These are phyloP conservation scores for Geranium rotundifolium DNA, from an alignment of 345 rosid species.

Conservation along the genomic window DNA sequence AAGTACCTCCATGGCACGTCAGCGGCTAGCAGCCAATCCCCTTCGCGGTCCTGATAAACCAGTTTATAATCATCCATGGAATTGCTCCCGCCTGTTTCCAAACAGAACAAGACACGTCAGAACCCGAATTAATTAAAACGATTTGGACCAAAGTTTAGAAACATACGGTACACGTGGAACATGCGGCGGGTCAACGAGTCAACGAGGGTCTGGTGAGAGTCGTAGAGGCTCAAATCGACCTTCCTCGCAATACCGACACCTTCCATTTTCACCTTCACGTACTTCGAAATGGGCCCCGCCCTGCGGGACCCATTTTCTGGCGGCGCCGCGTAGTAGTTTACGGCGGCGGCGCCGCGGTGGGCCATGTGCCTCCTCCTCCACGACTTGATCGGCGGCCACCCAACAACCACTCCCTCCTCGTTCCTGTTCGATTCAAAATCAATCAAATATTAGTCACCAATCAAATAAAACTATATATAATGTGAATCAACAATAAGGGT, in stretches of 20 bases:
- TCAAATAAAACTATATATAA: too few relatives aligned
- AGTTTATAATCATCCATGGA: neutral
- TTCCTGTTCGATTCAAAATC: too few relatives aligned
- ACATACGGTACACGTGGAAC: neutral
- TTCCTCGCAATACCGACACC: slow-evolving; percentile 36
- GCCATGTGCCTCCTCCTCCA: neutral
- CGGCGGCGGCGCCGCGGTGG: too few relatives aligned
- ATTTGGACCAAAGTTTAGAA: too few relatives aligned
- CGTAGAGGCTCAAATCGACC: slow-evolving; percentile 19
- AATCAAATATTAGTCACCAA: too few relatives aligned
- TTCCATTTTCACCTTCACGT: slow-evolving; percentile 34
- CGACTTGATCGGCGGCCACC: neutral
- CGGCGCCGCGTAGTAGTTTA: too few relatives aligned
- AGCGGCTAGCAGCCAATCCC: neutral
- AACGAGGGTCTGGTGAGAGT: slow-evolving; percentile 19
- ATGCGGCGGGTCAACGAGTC: slow-evolving; percentile 4
- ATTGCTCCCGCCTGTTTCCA: neutral
- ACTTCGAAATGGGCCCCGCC: slow-evolving; percentile 12
- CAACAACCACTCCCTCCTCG: neutral
- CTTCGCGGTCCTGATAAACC: neutral
- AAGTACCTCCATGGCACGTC: neutral
- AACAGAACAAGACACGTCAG: neutral
- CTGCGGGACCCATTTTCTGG: neutral
- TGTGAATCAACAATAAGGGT: too few relatives aligned
- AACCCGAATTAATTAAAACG: too few relatives aligned